phyloP scores from a whole-genome alignment of 306 rosid genomes.

The Glycine latifolia region DNA sequence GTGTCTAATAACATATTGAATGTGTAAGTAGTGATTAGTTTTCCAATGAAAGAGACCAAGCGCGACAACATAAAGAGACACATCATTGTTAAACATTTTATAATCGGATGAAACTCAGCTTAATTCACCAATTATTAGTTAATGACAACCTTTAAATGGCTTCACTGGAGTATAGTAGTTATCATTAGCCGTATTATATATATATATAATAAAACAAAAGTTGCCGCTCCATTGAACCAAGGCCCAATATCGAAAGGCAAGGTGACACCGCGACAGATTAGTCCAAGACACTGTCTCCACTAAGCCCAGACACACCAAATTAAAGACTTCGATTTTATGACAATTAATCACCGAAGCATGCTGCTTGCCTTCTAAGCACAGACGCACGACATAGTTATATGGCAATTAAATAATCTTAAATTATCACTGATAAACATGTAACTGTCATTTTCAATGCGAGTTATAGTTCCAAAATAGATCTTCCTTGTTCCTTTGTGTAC shows the following conservation, averaged over 20 bases:
- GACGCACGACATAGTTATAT: slow-evolving; percentile 2
- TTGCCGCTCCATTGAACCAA: slow-evolving; percentile 59
- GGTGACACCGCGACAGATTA: slow-evolving; percentile 41
- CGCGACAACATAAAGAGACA: no score
- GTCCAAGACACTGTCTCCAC: slow-evolving; percentile 30
- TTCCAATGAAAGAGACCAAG: no score
- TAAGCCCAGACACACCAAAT: slow-evolving; percentile 9
- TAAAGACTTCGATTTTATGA: background rate
- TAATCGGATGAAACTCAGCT: no score
- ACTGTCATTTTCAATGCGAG: slow-evolving; percentile 20
- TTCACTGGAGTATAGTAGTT: background rate
- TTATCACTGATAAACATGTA: slow-evolving; percentile 7
- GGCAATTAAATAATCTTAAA: background rate
- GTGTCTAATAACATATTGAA: no score
- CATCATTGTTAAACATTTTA: no score
- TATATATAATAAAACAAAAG: slow-evolving; percentile 31
- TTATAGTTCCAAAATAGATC: slow-evolving; percentile 33
- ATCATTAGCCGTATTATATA: slow-evolving; percentile 34
- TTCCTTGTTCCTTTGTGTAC: background rate
- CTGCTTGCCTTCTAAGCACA: slow-evolving; percentile 64
- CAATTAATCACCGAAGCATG: slow-evolving; percentile 32
- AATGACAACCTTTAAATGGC: no score
- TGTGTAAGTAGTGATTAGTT: no score
- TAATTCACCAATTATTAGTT: no score
- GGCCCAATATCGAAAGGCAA: slow-evolving; percentile 49